These are phyloP conservation scores for Ramaria sp. DNA, from an alignment of 768 basidiomycete species.

Conservation along the genomic window DNA sequence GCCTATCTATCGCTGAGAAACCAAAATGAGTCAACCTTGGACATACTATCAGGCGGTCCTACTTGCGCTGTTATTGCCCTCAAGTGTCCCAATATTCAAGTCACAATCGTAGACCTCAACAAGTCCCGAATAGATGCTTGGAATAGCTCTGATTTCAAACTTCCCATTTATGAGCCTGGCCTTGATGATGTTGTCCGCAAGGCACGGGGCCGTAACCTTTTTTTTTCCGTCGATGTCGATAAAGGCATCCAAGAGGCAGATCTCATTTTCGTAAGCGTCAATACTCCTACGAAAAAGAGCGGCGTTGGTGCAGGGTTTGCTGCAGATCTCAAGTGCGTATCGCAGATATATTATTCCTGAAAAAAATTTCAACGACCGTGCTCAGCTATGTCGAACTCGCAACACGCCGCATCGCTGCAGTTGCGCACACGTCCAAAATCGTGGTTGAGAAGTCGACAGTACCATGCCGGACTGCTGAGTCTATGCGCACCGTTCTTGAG, in stretches of 20 bases:
- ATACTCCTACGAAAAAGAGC: constrained; percentile 97
- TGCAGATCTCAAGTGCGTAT: constrained; percentile 83
- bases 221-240: constrained; percentile 94
- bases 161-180: constrained; percentile 98
- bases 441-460: constrained; percentile 99
- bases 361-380: too few species aligned
- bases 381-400: constrained; percentile 91
- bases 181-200: constrained; percentile 82
- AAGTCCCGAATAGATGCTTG: constrained; percentile 90
- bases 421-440: constrained; percentile 88
- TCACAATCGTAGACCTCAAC: constrained; percentile 98
- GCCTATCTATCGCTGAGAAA: constrained; percentile 10
- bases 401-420: constrained; percentile 89
- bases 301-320: constrained; percentile 98
- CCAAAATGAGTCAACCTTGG: background rate
- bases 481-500: constrained; percentile 98
- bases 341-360: too few species aligned
- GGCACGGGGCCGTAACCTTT: constrained; percentile 88
- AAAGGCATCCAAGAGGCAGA: constrained; percentile 90
- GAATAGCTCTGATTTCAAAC: constrained; percentile 75
- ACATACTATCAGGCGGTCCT: constrained; percentile 57
- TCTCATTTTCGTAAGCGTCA: constrained; percentile 96
- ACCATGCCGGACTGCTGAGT: constrained; percentile 96
- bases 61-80: constrained; percentile 92
- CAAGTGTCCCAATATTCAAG: constrained; percentile 84